Evolutionary conservation across 2,329 filamentous ascomycete genomes (phyloP), one percentile per base, ranked within the genome.

Genomic region (Botrytis fragariae): DNA sequence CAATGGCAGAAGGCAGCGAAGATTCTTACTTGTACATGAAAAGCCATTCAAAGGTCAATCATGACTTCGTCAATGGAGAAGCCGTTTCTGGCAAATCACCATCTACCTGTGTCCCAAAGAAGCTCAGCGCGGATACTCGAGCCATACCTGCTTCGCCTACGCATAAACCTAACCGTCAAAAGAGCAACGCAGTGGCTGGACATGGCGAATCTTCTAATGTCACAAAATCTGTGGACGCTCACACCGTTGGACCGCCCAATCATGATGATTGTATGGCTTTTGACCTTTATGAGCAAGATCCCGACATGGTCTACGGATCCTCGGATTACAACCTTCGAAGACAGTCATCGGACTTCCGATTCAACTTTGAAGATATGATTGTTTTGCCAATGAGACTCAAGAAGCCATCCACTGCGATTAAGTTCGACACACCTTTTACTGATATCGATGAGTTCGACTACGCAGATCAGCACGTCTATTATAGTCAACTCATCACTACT

Each of bases 381-480:
- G 51, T 72, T 8, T 60, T 72, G 42, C 71, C 71, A 48, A 72
- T 61, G 39, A 68, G 63, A 42, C 51, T 69, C 42, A 72, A 72
- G 54, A 69, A 29, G 32, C 51, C 63, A 35, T 44, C 51, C 22
- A 35, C 32, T 42, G 16, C 42, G n/a, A 18, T 42, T 37, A 20
- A 54, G 1, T 54, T 32, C 16, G 39, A 14, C 1, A 37, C 71
- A 29, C 37, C 59, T 69, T 61, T 44, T 20, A 45, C 54, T n/a
- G 45, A 51, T 7, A n/a, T 74, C 16, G 73, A 73, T 54, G 63
- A 69, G 29, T 73, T 74, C 54, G 73, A 73, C 37, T 73, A 42
- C 18, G 68, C 51, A 29, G 69, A 68, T 42, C 51, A 73, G 45
- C 72, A 73, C 18, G 45, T 44, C 39, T 71, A 69, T 64, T 70